Evolutionary conservation across 176 grass and related monocot genomes (phyloP).

Genomic region (Neostapfia colusana): DNA sequence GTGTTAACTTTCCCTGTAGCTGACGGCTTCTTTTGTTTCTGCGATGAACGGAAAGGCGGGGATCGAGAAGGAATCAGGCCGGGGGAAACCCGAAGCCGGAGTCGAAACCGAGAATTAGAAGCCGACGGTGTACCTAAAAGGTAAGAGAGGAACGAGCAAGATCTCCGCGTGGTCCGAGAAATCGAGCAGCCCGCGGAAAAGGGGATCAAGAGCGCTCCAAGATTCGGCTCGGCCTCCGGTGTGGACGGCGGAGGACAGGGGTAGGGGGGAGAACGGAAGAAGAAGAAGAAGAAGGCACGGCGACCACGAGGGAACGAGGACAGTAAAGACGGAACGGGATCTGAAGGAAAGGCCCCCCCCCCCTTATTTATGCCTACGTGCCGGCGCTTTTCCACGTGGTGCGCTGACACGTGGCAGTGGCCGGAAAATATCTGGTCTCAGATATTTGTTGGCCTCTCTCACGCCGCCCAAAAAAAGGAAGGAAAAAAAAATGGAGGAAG

Average conservation of each 20-base stretch:
- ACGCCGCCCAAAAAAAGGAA: too few relatives aligned
- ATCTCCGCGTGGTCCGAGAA: not conserved
- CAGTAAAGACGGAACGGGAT: not conserved
- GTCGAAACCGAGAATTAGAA: not conserved
- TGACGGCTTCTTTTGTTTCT: not conserved
- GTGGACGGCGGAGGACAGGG: not conserved
- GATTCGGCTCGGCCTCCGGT: constrained; percentile 23
- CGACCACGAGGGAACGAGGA: not conserved
- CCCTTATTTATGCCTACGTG: constrained; percentile 42
- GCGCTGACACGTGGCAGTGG: constrained; percentile 9
- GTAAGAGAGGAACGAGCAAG: not conserved
- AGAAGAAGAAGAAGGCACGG: too few relatives aligned
- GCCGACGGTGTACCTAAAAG: not conserved
- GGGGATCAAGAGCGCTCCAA: not conserved
- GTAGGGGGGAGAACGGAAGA: not conserved
- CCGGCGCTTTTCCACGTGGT: constrained; percentile 48
- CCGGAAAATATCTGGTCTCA: constrained; percentile 34
- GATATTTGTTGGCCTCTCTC: too few relatives aligned
- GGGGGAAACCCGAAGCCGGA: too few relatives aligned
- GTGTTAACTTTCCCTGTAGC: too few relatives aligned
- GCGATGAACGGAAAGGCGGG: not conserved
- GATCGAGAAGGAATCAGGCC: constrained; percentile 11
- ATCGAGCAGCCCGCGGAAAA: not conserved
- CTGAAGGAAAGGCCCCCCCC: not conserved
- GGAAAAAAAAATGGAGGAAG: too few relatives aligned